Percentiles rank a stretch among this genome's conserved stretches.
Conservation (phyloP, 192 early-diverging fungal species). For the Coemansia sp. region DNA sequence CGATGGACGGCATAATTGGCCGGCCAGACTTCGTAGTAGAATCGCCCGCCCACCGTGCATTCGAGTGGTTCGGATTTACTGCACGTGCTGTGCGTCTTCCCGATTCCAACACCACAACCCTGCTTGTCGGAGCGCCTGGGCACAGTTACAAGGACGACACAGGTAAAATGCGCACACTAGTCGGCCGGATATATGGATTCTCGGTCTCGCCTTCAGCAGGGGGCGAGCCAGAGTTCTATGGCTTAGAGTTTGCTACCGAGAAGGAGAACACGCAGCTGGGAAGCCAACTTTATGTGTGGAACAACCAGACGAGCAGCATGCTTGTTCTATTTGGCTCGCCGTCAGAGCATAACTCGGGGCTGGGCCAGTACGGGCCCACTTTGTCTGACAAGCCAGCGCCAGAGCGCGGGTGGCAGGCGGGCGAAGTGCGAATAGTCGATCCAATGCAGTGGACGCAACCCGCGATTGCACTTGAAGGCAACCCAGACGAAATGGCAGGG, state of each 20-base stretch:
- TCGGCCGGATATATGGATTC: conserved; percentile 58
- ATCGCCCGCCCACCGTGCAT: conserved; percentile 28
- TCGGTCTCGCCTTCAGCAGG: neutral
- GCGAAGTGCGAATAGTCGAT: conserved; percentile 48
- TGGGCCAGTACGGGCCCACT: neutral
- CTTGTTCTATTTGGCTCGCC: conserved; percentile 45
- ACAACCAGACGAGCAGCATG: neutral
- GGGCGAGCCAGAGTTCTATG: conserved; percentile 1
- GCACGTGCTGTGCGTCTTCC: conserved; percentile 18
- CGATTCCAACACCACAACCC: conserved; percentile 9
- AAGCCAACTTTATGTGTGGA: conserved; percentile 47
- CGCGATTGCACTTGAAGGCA: neutral
- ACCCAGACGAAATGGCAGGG: conserved; percentile 7
- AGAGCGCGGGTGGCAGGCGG: conserved; percentile 49
- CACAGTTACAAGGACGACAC: conserved; percentile 16
- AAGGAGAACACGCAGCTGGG: conserved; percentile 46
- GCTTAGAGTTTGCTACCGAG: conserved; percentile 19
- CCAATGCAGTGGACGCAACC: conserved; percentile 14
- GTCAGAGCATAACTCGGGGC: conserved; percentile 31
- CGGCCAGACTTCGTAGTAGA: conserved; percentile 41
- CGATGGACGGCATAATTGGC: neutral
- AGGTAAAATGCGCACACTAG: conserved; percentile 14
- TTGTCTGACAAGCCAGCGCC: conserved; percentile 14
- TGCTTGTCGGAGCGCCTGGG: conserved; percentile 60
- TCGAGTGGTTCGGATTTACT: conserved; percentile 57